Base-by-base conservation (phyloP, 306 rosid genomes). In the Clitoria ternatea region DNA sequence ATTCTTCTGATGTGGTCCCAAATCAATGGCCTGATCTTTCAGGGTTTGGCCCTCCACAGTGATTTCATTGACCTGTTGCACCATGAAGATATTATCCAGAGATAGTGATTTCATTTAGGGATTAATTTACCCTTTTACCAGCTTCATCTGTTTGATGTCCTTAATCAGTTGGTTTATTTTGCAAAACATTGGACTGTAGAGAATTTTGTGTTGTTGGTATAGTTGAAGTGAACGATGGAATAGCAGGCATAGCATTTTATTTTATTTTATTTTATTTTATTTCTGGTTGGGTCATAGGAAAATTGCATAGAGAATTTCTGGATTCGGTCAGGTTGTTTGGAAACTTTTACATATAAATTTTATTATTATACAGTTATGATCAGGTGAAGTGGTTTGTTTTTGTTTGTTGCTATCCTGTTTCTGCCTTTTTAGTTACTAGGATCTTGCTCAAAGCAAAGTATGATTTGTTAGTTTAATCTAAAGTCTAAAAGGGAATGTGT, bases 21-120 rank as follows among this genome's bases (percentile, higher is more conserved):
- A 70, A 68, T 67, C 86, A 78, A 37, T 86, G 86, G 89, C 74
- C 83, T 52, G 36, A 82, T 71, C 67, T 79, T 20, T 43, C 79
- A 11, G 84, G 84, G 4, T 82, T 14, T 61, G 68, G 52, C 29
- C 76, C 82, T 76, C 84, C 81, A 26, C 77, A 76, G 7, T 84
- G 79, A 80, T 48, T 39, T 6, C 35, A 18, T 49, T 61, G 35
- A 15, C 40, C 53, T 57, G 27, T 14, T 78, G 44, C 78, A 27
- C 36, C 52, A 35, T 7, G 13, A 15, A 26, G 29, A 18, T 29
- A 20, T 6, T 4, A 45, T 17, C 0, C 23, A 68, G 35, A 4
- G 13, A 17, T 35, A 35, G 36, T 30, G n/a, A n/a, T n/a, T n/a
- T 71, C 44, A n/a, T n/a, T 18, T 32, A 66, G 49, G 44, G 24